Base-by-base conservation (phyloP, 1,284 basidiomycete genomes). In the Puccinia horiana region DNA sequence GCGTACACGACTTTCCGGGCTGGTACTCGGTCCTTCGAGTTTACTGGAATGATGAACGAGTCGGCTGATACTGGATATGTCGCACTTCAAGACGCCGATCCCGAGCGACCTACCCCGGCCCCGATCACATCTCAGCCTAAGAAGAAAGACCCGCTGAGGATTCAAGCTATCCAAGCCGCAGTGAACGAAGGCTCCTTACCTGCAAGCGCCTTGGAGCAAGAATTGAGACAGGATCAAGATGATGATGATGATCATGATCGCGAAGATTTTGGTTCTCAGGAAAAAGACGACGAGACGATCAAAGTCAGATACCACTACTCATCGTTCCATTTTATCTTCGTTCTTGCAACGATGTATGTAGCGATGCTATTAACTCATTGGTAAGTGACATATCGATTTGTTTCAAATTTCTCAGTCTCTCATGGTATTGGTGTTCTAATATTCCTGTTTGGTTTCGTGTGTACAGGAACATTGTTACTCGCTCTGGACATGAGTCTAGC, bases 251-350 rank as follows among this genome's bases (percentile, higher is more conserved):
- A 73, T 73, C 88, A 88, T 37, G 87, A 91, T 40, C 91, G 91
- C 1, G 93, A 96, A 83, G 90, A 54, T 44, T 69, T 70, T n/a
- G 37, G 29, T 12, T 56, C 63, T 20, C 49, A 82, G 37, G 61
- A 75, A 26, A 67, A 75, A 32, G 80, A 99, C 86, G 97, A 99
- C 85, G 96, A 99, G 88, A 91, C 93, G 44, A 91, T 92, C 67
- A 96, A 95, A n/a, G 97, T 95, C n/a, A 92, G 94, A 84, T 99
- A 99, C 88, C 97, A 97, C 85, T 98, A 99, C 87, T 92, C 94
- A 23, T 98, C 95, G 93, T 99, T 99, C 92, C 96, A 99, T 87
- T 88, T 97, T 87, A 98, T 99, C 86, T 99, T 99, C 87, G 92
- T 93, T 72, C 93, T 98, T 84, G 97, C 92, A 26, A 90, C 94